Conservation (phyloP, 768 basidiomycete genomes). For the Naganishia friedmannii region DNA sequence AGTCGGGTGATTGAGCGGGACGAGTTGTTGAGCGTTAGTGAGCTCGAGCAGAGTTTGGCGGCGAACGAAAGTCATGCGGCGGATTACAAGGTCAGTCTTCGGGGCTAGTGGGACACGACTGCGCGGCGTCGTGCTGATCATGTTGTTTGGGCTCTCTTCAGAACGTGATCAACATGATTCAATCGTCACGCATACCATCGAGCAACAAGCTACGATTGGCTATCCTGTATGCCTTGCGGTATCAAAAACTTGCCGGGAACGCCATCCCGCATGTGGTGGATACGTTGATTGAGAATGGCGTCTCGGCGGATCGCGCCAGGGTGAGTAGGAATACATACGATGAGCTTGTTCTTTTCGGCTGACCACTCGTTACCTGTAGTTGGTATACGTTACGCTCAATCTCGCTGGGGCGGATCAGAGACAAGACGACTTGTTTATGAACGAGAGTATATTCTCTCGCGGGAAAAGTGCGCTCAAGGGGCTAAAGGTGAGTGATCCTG, state of each 20-base stretch:
- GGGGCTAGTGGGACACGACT: not conserved
- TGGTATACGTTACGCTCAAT: constrained; percentile 89
- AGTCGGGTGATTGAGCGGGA: constrained; percentile 83
- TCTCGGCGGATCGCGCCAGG: constrained; percentile 57
- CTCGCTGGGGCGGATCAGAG: constrained; percentile 92
- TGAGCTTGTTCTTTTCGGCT: not conserved
- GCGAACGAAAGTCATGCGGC: constrained; percentile 74
- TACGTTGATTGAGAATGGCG: constrained; percentile 51
- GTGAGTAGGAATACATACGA: constrained; percentile 26
- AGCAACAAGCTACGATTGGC: constrained; percentile 85
- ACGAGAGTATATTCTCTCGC: constrained; percentile 87
- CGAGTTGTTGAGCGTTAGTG: constrained; percentile 81
- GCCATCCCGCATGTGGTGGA: constrained; percentile 67
- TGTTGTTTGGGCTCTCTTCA: constrained; percentile 47
- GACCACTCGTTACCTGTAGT: constrained; percentile 54
- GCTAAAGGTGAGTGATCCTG: constrained; percentile 65
- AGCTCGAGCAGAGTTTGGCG: constrained; percentile 93
- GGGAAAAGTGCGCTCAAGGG: constrained; percentile 94
- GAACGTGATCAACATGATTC: constrained; percentile 78
- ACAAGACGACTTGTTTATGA: constrained; percentile 95
- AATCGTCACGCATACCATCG: constrained; percentile 64
- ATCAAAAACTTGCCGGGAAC: constrained; percentile 80
- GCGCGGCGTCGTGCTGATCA: not conserved
- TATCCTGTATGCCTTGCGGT: constrained; percentile 86
- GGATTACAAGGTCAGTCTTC: constrained; percentile 69